Evolutionary conservation across 768 basidiomycete genomes (phyloP).

Genomic region (Hemileccinum impolitum): DNA sequence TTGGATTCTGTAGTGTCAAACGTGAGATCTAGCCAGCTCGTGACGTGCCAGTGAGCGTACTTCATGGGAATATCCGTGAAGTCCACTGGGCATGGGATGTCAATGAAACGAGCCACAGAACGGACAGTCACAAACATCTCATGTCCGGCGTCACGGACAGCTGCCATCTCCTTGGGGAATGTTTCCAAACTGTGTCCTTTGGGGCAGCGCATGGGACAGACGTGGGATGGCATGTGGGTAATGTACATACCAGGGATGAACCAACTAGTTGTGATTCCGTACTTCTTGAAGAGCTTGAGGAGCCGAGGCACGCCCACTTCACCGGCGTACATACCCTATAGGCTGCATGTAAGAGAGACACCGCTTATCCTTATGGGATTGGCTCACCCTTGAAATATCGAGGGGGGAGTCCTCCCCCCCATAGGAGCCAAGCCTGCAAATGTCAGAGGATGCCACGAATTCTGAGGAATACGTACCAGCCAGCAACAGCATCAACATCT

Average conservation of each 20-base stretch:
- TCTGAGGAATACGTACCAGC: conserved; percentile 44
- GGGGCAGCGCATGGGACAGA: not conserved
- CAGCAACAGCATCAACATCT: conserved; percentile 75
- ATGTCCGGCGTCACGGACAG: conserved; percentile 68
- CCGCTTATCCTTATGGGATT: not conserved
- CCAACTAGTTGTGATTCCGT: conserved; percentile 67
- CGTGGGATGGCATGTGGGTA: not conserved
- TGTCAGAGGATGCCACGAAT: not conserved
- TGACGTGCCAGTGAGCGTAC: conserved; percentile 21
- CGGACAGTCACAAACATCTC: conserved; percentile 46
- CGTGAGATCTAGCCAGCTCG: not conserved
- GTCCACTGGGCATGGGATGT: conserved; percentile 39
- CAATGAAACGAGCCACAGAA: not conserved
- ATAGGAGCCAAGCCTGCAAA: conserved; percentile 62
- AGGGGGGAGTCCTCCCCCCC: conserved; percentile 70
- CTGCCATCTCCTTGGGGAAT: conserved; percentile 66
- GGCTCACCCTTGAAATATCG: conserved; percentile 58
- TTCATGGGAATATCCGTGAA: conserved; percentile 74
- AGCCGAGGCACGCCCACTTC: conserved; percentile 69
- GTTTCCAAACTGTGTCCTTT: conserved; percentile 71
- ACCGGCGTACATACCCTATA: conserved; percentile 66
- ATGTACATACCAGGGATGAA: conserved; percentile 59
- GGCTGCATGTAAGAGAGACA: not conserved
- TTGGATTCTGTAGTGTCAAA: conserved; percentile 46
- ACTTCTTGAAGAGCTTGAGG: conserved; percentile 69